Conservation (phyloP, 148 eudicot genomes). For the Mesembryanthemum crystallinum region DNA sequence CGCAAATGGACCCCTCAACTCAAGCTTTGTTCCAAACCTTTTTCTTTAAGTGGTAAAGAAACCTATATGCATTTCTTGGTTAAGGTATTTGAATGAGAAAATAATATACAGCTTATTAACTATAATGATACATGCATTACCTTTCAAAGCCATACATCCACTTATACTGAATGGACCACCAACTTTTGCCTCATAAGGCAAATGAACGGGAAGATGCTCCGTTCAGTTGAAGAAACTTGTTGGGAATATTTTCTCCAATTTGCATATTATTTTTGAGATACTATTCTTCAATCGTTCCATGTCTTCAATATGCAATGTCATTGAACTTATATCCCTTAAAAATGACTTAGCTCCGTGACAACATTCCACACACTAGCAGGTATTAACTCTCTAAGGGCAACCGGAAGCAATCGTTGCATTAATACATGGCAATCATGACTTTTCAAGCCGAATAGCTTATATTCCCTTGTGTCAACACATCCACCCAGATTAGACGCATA, state of each 20-base stretch:
- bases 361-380: neutral
- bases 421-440: slow-evolving; percentile 6
- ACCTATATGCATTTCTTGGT: neutral
- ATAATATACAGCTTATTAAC: no score
- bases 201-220: no score
- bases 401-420: neutral
- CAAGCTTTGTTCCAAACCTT: neutral
- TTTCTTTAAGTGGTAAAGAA: neutral
- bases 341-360: neutral
- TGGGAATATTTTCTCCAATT: neutral
- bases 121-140: neutral
- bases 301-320: neutral
- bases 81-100: no score
- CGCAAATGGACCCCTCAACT: neutral
- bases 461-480: neutral
- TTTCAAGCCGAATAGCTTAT: neutral
- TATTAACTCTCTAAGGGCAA: neutral
- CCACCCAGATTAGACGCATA: neutral
- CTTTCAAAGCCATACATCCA: neutral
- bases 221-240: no score
- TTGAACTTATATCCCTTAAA: neutral
- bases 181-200: neutral
- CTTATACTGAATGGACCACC: neutral
- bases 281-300: neutral
- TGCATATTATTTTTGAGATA: neutral